A percentile compares a stretch with the other conserved stretches of the same genome.
phyloP scores from a whole-genome alignment of 225 moss, liverwort and hornwort species.

The Physcomitrium patens region DNA sequence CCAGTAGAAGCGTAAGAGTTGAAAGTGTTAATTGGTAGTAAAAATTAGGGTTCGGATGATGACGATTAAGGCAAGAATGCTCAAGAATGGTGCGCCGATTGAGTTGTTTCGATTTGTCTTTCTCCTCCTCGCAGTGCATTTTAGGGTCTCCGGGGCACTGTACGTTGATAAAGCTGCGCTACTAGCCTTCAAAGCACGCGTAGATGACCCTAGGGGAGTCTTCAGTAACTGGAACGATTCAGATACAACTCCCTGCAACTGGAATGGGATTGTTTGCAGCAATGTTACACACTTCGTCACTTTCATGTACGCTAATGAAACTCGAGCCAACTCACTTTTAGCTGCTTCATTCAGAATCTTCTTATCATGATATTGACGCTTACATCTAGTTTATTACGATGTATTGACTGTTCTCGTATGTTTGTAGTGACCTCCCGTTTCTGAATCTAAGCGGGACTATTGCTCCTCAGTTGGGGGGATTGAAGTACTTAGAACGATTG shows the following conservation, averaged over 20 bases:
- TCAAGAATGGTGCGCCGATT: neutral
- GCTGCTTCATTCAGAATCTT: neutral
- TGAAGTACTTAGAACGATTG: slow-evolving; percentile 36
- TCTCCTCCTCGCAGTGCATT: slow-evolving; percentile 26
- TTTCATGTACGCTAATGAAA: slow-evolving; percentile 29
- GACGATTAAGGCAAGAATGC: neutral
- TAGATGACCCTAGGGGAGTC: slow-evolving; percentile 36
- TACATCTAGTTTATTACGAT: neutral
- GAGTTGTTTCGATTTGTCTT: neutral
- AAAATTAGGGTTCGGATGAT: neutral
- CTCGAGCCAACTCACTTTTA: no score
- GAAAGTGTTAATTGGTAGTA: neutral
- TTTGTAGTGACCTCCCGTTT: slow-evolving; percentile 42
- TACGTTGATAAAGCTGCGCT: slow-evolving; percentile 34
- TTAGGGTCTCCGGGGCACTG: slow-evolving; percentile 35
- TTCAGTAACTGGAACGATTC: slow-evolving; percentile 46
- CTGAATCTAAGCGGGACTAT: slow-evolving; percentile 37
- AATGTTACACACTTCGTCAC: slow-evolving; percentile 38
- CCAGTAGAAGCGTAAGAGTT: neutral
- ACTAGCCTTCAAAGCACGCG: slow-evolving; percentile 35
- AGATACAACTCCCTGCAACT: slow-evolving; percentile 49
- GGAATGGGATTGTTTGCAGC: slow-evolving; percentile 49
- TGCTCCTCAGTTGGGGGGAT: slow-evolving; percentile 40
- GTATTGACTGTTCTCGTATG: neutral
- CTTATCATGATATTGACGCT: neutral